Evolutionary conservation across 192 early-diverging fungal genomes (phyloP), one percentile per base, ranked within the genome.

Genomic region (Linderina pennispora): DNA sequence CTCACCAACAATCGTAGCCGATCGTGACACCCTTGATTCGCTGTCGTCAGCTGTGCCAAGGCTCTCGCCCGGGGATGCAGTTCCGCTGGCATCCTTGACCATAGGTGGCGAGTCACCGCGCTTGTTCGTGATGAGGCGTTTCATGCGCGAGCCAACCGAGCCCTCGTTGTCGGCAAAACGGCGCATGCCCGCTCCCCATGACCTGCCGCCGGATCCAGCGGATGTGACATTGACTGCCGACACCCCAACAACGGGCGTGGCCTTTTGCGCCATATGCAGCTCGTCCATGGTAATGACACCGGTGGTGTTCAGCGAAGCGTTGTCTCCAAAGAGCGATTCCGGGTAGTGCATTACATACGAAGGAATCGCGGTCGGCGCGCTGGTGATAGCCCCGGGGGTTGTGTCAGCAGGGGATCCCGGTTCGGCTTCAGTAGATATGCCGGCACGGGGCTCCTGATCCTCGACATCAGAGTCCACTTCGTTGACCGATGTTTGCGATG

Each of bases 331-430:
- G 34, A 70, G 50, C 0, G 58, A 62, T 26, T 62, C 66, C 10
- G 66, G 55, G 36, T 70, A 70, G 55, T 70, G 66, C 66, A 70
- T 70, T 28, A 62, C 54, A 23, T 70, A 70, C 9, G 66, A 70
- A 1, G 66, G 66, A 16, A 53, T 58, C 2, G 51, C 28, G 6
- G 28, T 8, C 28, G 28, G 28, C 28, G n/a, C n/a, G n/a, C n/a
- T n/a, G n/a, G n/a, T n/a, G n/a, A n/a, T n/a, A n/a, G n/a, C n/a
- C n/a, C n/a, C n/a, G n/a, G n/a, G 18, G 10, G 20, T 23, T 40
- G 18, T 40, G 39, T n/a, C n/a, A n/a, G n/a, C n/a, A n/a, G n/a
- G n/a, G n/a, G n/a, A n/a, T n/a, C n/a, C n/a, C n/a, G n/a, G n/a
- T n/a, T n/a, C n/a, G n/a, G n/a, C n/a, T n/a, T n/a, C n/a, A n/a